These are phyloP conservation scores for Cymbopogon flexuosus DNA, from an alignment of 202 grass and related monocot species.

Conservation along the genomic window DNA sequence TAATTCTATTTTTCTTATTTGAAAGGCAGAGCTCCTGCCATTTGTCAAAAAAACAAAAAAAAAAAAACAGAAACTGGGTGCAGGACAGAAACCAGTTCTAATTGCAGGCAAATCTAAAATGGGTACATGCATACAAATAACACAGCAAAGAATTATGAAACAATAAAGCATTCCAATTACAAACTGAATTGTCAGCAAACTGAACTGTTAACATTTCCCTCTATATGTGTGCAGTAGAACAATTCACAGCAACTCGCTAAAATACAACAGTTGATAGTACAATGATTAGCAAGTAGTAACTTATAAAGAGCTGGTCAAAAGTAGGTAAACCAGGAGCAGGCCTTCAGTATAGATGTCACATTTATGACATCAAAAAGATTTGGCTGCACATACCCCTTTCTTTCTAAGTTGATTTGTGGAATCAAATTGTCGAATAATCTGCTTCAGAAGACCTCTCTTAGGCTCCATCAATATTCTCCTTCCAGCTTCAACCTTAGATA, in stretches of 20 bases:
- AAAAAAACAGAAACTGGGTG: not conserved
- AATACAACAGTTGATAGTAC: slow-evolving; percentile 13
- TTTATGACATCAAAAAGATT: slow-evolving; percentile 2
- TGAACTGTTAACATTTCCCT: not conserved
- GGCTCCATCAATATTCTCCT: slow-evolving; percentile 82
- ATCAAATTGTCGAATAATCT: slow-evolving; percentile 82
- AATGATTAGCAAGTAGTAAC: not conserved
- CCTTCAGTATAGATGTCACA: not conserved
- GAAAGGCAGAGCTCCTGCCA: too few species aligned
- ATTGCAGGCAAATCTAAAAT: not conserved
- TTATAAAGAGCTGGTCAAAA: not conserved
- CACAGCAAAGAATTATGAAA: not conserved
- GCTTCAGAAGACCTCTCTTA: slow-evolving; percentile 82
- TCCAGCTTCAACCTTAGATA: slow-evolving; percentile 84
- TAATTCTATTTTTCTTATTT: too few species aligned
- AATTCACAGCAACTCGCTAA: not conserved
- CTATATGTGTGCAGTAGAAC: not conserved
- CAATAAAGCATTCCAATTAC: slow-evolving; percentile 5
- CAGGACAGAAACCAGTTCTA: not conserved
- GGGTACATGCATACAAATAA: not conserved
- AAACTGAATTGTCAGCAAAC: slow-evolving; percentile 8
- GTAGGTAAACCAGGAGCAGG: not conserved
- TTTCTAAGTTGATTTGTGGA: slow-evolving; percentile 88
- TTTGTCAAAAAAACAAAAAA: too few species aligned
- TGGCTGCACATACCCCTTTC: slow-evolving; percentile 58